These are phyloP conservation scores for Wickerhamomyces alni DNA, from an alignment of 805 yeast genomes.

Conservation along the genomic window DNA sequence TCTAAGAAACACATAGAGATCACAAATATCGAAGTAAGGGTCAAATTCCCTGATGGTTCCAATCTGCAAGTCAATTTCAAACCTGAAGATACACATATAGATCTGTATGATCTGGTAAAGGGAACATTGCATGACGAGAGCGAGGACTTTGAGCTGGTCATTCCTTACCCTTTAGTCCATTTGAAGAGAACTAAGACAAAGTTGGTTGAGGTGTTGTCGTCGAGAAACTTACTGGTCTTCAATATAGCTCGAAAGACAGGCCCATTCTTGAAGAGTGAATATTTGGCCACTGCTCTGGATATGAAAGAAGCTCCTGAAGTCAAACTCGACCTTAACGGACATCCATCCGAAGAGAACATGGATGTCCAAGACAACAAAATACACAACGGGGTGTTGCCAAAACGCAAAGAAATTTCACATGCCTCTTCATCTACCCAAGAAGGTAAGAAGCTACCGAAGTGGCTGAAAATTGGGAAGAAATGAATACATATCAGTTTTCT, in stretches of 20 bases:
- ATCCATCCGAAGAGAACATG: constrained; percentile 2
- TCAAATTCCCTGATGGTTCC: constrained; percentile 54
- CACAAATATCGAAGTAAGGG: constrained; percentile 33
- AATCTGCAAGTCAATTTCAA: constrained; percentile 44
- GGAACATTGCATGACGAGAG: constrained; percentile 25
- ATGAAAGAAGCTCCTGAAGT: constrained; percentile 26
- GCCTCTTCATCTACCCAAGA: neutral
- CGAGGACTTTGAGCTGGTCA: constrained; percentile 32
- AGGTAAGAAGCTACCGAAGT: constrained; percentile 30
- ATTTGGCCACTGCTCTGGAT: constrained; percentile 26
- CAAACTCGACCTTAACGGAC: constrained; percentile 10
- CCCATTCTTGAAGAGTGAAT: constrained; percentile 24
- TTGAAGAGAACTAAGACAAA: constrained; percentile 26
- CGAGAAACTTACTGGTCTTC: constrained; percentile 39
- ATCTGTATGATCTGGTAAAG: constrained; percentile 25
- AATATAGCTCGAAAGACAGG: constrained; percentile 15
- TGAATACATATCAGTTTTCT: too few relatives aligned
- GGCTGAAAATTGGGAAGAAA: constrained; percentile 35
- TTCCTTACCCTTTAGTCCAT: constrained; percentile 40
- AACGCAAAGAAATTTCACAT: constrained; percentile 2
- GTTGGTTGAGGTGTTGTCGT: constrained; percentile 35
- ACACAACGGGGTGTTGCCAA: constrained; percentile 16
- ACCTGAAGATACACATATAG: constrained; percentile 33
- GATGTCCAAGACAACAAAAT: constrained; percentile 8
- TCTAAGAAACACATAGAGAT: constrained; percentile 17